Evolutionary conservation across 805 yeast species (phyloP).

Genomic region (Monosporozyma servazzii): DNA sequence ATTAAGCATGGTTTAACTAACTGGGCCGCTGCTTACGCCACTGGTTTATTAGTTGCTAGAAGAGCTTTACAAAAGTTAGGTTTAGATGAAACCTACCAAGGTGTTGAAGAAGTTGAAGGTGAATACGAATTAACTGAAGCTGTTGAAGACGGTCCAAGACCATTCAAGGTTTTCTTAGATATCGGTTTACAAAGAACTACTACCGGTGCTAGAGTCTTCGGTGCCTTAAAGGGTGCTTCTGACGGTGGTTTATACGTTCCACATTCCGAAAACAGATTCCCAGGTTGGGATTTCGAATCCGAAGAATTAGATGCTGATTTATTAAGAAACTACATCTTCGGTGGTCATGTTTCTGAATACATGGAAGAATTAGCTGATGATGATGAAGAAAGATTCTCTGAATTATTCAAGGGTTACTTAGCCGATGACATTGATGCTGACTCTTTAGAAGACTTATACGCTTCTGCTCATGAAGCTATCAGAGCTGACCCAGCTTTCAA

Average conservation of each 20-base stretch:
- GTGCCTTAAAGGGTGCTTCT: conserved; percentile 99
- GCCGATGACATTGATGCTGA: conserved; percentile 97
- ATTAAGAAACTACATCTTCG: conserved; percentile 97
- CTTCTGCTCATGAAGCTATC: conserved; percentile 88
- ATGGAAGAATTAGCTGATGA: conserved; percentile 99
- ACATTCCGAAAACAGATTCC: conserved; percentile 99
- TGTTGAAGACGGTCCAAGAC: conserved; percentile 98
- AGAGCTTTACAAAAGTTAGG: conserved; percentile 97
- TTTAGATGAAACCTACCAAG: conserved; percentile 93
- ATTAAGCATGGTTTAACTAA: conserved; percentile 97
- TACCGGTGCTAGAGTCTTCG: conserved; percentile 99
- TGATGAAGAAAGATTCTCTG: conserved; percentile 98
- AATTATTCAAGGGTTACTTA: conserved; percentile 91
- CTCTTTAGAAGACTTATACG: conserved; percentile 89
- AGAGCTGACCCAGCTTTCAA: conserved; percentile 91
- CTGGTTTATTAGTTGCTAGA: conserved; percentile 97
- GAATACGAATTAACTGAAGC: conserved; percentile 98
- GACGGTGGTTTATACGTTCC: conserved; percentile 99
- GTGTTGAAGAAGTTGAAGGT: conserved; percentile 99
- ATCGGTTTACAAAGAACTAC: conserved; percentile 99
- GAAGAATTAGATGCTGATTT: conserved; percentile 97
- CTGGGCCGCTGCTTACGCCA: conserved; percentile 99
- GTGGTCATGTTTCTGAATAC: conserved; percentile 99
- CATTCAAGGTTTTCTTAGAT: conserved; percentile 98
- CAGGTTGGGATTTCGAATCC: conserved; percentile 98